Percentiles rank a stretch among this genome's conserved stretches.
These are phyloP conservation scores for Phyllostachys edulis DNA, from an alignment of 176 grass and related monocot genomes.

Conservation along the genomic window DNA sequence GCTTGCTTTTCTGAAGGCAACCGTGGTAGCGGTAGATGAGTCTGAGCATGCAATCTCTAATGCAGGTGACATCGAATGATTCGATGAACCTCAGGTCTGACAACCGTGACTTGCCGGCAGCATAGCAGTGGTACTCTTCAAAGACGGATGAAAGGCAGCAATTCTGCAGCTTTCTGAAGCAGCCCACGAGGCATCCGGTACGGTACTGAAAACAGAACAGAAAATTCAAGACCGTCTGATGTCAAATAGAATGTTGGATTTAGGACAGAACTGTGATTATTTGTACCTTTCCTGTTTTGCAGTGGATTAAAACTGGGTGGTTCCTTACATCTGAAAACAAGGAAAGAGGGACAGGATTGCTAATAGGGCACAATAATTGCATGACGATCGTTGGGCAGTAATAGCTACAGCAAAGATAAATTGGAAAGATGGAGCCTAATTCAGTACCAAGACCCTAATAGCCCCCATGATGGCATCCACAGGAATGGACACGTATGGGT, in stretches of 20 bases:
- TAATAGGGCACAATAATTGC: neutral
- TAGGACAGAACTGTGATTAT: neutral
- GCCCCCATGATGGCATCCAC: conserved; percentile 59
- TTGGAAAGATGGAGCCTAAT: conserved; percentile 28
- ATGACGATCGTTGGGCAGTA: neutral
- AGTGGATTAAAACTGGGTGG: conserved; percentile 70
- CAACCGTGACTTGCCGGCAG: conserved; percentile 40
- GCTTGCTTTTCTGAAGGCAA: conserved; percentile 44
- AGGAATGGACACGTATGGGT: conserved; percentile 45
- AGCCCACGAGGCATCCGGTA: conserved; percentile 59
- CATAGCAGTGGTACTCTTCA: conserved; percentile 58
- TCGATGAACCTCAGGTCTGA: conserved; percentile 58
- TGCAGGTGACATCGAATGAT: conserved; percentile 49
- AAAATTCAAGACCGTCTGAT: neutral
- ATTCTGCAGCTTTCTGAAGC: conserved; percentile 61
- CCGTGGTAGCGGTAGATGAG: conserved; percentile 57
- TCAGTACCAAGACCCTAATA: conserved; percentile 69
- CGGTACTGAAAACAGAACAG: conserved; percentile 43
- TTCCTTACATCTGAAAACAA: conserved; percentile 61
- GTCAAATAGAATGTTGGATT: neutral
- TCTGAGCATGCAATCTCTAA: conserved; percentile 45
- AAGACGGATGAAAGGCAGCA: conserved; percentile 67
- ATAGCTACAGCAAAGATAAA: neutral
- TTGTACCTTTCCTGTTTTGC: conserved; percentile 69
- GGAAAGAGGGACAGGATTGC: neutral